Evolutionary conservation across 1,139 yeast genomes (phyloP), one percentile per base, ranked within the genome.

Genomic region (Candida sanyaensis): DNA sequence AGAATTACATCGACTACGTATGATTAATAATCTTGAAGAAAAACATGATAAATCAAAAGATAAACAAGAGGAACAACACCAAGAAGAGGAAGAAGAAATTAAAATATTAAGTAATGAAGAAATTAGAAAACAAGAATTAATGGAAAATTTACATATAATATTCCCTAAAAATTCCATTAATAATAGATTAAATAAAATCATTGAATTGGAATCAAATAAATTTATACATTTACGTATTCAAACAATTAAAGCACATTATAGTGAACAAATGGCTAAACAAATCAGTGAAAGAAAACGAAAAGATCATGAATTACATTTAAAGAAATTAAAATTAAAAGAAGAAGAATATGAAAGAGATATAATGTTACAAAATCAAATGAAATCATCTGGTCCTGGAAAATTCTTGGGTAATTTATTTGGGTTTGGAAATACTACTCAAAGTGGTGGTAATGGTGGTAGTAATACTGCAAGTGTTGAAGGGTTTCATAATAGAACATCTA

Each of bases 161-260:
- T 46, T 57, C 9, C 61, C 65, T 2, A 48, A 49, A 11, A 63
- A 60, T 36, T 53, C 66, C 6, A 51, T 63, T 10, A 53, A 64
- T 10, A 62, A 61, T 43, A 60, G 61, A 38, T 64, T 75, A 45
- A 66, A 61, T 41, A 48, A 57, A 3, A 52, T 65, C 4, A 64
- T 74, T 8, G 80, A 75, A 41, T 50, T 42, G 5, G 80, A 75
- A 45, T 64, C 78, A 26, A 72, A 65, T 49, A 60, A 59, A 47
- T 73, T 75, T 52, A 66, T 75, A 24, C 75, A 70, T 48, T 63
- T 66, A 21, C 57, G 80, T 44, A 72, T 75, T 37, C 71, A 72
- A 52, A 54, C 62, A 38, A 72, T 75, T 44, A 67, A 68, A 50
- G 66, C 67, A 2, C 77, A 71, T 50, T 78, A 74, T 50, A 66